These are phyloP conservation scores for Akanthomyces lecanii DNA, from an alignment of 2,329 filamentous ascomycete species.

Conservation along the genomic window DNA sequence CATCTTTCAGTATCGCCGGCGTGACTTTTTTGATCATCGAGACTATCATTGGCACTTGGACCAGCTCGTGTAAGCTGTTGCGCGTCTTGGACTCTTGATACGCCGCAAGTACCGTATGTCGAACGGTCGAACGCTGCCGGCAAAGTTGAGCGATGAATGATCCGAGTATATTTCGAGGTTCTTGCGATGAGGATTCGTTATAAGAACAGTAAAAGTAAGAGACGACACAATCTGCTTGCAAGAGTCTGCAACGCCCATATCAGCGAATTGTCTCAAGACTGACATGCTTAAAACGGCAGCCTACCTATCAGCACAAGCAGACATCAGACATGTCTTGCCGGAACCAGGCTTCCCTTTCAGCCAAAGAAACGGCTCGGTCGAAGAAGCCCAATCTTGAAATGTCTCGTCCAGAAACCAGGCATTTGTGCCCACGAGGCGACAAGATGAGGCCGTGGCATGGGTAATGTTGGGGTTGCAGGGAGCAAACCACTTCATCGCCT, in stretches of 20 bases:
- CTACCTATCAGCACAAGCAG: slow-evolving; percentile 14
- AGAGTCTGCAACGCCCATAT: not conserved
- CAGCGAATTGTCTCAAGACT: not conserved
- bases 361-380: not conserved
- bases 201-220: slow-evolving; percentile 15
- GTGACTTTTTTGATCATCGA: not conserved
- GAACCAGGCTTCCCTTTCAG: slow-evolving; percentile 12
- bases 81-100: slow-evolving; percentile 6
- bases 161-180: slow-evolving; percentile 10
- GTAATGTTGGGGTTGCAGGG: not conserved
- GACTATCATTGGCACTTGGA: not conserved
- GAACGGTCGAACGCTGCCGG: not conserved
- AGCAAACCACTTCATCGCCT: not conserved
- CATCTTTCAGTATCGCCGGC: not conserved
- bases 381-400: not conserved
- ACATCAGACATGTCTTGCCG: slow-evolving; percentile 14
- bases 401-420: slow-evolving; percentile 13
- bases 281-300: not conserved
- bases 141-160: slow-evolving; percentile 7
- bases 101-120: not conserved
- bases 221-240: not conserved
- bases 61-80: not conserved
- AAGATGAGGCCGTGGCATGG: slow-evolving; percentile 6
- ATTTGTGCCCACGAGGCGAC: slow-evolving; percentile 9
- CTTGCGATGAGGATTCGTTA: slow-evolving; percentile 10